A percentile compares a stretch with the other conserved stretches of the same genome.
Conservation (phyloP, 768 basidiomycete species). For the Tylopilus sp. region DNA sequence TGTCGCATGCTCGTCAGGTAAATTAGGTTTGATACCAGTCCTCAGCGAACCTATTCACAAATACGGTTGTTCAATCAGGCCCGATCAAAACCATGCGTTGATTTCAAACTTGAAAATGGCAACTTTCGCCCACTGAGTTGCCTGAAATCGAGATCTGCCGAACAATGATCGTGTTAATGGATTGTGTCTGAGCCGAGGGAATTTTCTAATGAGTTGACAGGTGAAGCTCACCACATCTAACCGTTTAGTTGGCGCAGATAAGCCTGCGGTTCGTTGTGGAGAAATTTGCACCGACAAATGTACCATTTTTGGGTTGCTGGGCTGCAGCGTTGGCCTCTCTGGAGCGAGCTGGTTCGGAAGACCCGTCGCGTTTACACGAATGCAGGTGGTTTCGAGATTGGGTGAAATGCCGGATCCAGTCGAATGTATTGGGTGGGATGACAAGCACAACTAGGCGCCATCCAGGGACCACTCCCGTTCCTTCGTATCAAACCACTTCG, state of each 20-base stretch:
- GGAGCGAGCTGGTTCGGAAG: constrained; percentile 11
- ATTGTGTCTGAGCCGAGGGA: background rate
- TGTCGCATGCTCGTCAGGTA: constrained; percentile 4
- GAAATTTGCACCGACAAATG: background rate
- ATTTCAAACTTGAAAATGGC: background rate
- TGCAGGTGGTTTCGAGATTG: background rate
- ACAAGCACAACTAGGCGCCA: background rate
- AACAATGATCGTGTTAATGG: background rate
- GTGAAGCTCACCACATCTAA: background rate
- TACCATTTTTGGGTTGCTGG: constrained; percentile 1
- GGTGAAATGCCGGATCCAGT: background rate
- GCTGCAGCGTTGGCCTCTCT: background rate
- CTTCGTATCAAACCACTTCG: background rate
- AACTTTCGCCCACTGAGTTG: background rate
- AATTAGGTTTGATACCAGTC: background rate
- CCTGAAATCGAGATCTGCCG: background rate
- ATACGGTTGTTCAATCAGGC: background rate
- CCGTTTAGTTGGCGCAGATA: background rate
- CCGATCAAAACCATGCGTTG: background rate
- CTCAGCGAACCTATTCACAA: constrained; percentile 1
- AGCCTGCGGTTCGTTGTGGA: background rate
- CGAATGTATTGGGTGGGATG: background rate
- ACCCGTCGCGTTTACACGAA: background rate
- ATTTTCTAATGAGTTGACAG: background rate
- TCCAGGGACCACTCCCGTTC: background rate